A percentile compares a stretch with the other conserved stretches of the same genome.
Conservation (phyloP, 371 early-diverging fungal species). For the Mucor ambiguus region DNA sequence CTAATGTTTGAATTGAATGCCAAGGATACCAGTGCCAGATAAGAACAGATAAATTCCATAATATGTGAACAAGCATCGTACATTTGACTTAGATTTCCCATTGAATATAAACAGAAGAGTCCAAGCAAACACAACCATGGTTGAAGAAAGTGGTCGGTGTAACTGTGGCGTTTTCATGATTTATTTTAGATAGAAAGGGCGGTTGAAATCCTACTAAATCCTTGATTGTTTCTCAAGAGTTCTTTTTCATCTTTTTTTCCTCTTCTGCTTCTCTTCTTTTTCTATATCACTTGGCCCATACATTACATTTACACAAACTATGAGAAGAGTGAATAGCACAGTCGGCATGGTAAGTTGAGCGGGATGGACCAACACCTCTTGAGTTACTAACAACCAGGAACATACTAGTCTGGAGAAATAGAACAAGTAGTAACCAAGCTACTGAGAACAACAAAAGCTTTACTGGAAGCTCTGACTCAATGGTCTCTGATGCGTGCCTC, state of each 20-base stretch:
- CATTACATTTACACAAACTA: not conserved
- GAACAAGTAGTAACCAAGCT: slow-evolving; percentile 65
- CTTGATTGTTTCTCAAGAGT: not conserved
- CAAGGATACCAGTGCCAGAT: too few relatives aligned
- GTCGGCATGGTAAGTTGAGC: slow-evolving; percentile 20
- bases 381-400: not conserved
- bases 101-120: too few relatives aligned
- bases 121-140: too few relatives aligned
- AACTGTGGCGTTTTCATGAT: slow-evolving; percentile 1
- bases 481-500: slow-evolving; percentile 55
- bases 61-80: not conserved
- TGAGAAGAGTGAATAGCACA: slow-evolving; percentile 26
- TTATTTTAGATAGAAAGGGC: not conserved
- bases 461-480: slow-evolving; percentile 61
- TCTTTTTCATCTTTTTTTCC: not conserved
- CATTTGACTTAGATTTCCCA: not conserved
- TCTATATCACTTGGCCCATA: not conserved
- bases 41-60: not conserved
- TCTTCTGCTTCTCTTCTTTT: not conserved
- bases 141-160: not conserved
- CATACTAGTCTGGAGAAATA: slow-evolving; percentile 50
- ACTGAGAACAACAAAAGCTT: slow-evolving; percentile 58
- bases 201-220: not conserved
- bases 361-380: not conserved
- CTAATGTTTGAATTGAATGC: too few relatives aligned